A percentile compares a stretch with the other conserved stretches of the same genome.
These are phyloP conservation scores for Pseudocohnilembus persalinus DNA, from an alignment of 169 alveolate genomes.

Conservation along the genomic window DNA sequence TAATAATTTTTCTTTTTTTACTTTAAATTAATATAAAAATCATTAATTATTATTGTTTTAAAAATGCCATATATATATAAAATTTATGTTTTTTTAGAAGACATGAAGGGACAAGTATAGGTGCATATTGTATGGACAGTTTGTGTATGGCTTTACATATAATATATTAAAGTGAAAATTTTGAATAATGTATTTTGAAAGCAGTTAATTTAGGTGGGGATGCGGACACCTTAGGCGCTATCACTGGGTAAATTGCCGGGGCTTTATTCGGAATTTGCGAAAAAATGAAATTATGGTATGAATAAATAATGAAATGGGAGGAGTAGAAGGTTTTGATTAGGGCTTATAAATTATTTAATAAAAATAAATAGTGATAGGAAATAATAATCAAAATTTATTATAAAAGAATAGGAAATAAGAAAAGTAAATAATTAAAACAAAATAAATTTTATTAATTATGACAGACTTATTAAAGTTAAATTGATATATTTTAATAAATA, in stretches of 20 bases:
- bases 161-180: constrained; percentile 26
- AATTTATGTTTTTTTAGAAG: neutral
- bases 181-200: constrained; percentile 34
- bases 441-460: too few relatives aligned
- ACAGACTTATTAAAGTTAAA: too few relatives aligned
- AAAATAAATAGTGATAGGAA: neutral
- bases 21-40: neutral
- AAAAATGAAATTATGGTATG: neutral
- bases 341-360: neutral
- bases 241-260: constrained; percentile 57
- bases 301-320: neutral
- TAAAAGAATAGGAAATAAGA: too few relatives aligned
- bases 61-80: too few relatives aligned
- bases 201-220: constrained; percentile 53
- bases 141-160: constrained; percentile 51
- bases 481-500: too few relatives aligned
- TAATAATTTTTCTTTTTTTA: neutral
- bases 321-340: neutral
- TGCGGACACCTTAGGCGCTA: constrained; percentile 48
- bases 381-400: too few relatives aligned
- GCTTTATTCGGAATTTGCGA: constrained; percentile 43
- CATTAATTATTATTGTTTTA: too few relatives aligned
- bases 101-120: constrained; percentile 37
- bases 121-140: constrained; percentile 51
- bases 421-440: too few relatives aligned